Evolutionary conservation across 2,329 filamentous ascomycete species (phyloP), one percentile per base, ranked within the genome.

Genomic region (Calonectria hongkongensis): DNA sequence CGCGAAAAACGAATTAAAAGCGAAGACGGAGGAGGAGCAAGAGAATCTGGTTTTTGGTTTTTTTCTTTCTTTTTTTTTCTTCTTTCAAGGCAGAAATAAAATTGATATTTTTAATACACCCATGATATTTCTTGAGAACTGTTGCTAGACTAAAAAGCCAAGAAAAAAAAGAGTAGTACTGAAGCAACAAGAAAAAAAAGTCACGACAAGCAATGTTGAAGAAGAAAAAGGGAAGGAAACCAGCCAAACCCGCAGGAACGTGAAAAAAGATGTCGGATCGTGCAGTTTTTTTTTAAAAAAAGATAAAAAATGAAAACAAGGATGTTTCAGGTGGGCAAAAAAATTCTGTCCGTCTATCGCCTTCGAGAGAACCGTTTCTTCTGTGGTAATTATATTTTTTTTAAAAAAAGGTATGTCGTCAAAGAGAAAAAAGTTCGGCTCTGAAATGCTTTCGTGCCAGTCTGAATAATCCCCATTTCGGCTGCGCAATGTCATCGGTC

Each of bases 101-200:
- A 56, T 51, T 51, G 62, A 58, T 41, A 51, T 63, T 63, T 62
- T 70, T 65, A 66, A 66, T 66, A 70, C 56, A 60, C 68, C 66
- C 67, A 76, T 73, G 68, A 73, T 74, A 51, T 62, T 75, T 73
- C 76, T 75, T 71, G 73, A 74, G 71, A 73, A 75, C 72, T 79
- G 70, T 69, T 77, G 72, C 68, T 77, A 71, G 68, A 78, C 73
- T 79, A 78, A 72, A 78, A 72, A 47, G 73, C 76, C 76, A 79
- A 79, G 68, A 79, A 65, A 70, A 60, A 73, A 41, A 16, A 50
- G 5, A 58, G 33, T 12, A 5, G 30, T 36, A 36, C 8, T 36
- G 7, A 36, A 36, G 33, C 33, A 60, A 60, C 33, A 60, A 41
- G 54, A 41, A 70, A 33, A 70, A 33, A 33, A 9, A 39, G 25